Evolutionary conservation across 805 yeast species (phyloP), one percentile per base, ranked within the genome.

Genomic region (Torulaspora gathmanii): DNA sequence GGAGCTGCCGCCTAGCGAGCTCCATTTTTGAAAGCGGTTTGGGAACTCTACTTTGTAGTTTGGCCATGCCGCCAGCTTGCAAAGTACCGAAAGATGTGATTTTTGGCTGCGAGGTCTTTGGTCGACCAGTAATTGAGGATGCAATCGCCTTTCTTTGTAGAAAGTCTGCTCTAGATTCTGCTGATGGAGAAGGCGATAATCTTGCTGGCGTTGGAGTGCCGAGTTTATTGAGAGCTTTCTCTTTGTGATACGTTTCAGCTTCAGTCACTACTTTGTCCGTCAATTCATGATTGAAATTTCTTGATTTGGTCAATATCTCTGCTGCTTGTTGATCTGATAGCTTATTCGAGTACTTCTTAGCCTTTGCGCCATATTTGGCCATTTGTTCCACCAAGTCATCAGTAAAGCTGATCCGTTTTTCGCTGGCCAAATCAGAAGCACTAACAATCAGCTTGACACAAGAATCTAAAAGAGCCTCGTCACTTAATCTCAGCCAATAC

Each of bases 401-500:
- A 31, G 80, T 82, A 16, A 83, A 71, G 2, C 60, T 57, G 23
- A 83, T 70, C 10, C 73, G 58, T 31, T 80, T 67, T 33, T 78
- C 82, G 25, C 68, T 64, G 0, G 89, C 86, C 35, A 85, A 63
- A 52, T 81, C 85, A 37, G 88, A 70, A 0, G 87, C 79, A 34
- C 76, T 74, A 40, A 80, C 74, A 4, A 86, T 83, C 37, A 88
- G 69, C 19, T 74, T 73, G 5, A 86, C 90, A 70, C 96, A 87
- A 1, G 87, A 76, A 20, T 65, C 70, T 16, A 65, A 49, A 37
- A 91, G 69, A 2, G 88, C 84, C 5, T 77, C 70, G 63, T 90
- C 97, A 47, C 91, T 87, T 37, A 91, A 70, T 47, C 93, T 73
- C 23, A 91, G 70, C 95, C 97, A 86, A 31, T 80, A 82, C 27